Evolutionary conservation across 306 rosid species (phyloP).

Genomic region (Potentilla sterilis): DNA sequence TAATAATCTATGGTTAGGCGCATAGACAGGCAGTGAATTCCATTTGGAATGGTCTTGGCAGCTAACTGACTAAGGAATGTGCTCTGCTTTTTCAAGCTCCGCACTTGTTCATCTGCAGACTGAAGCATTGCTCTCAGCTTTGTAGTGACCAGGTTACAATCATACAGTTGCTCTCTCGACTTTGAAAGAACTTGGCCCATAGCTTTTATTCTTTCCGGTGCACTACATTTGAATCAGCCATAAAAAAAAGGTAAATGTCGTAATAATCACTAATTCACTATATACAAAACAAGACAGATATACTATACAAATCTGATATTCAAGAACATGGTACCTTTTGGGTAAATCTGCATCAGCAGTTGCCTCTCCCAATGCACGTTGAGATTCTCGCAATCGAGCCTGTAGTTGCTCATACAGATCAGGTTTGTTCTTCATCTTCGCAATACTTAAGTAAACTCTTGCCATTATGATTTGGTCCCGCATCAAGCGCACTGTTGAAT

Average conservation of each 20-base stretch:
- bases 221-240: conserved; percentile 52
- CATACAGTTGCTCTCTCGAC: conserved; percentile 73
- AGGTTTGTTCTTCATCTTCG: conserved; percentile 57
- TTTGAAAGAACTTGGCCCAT: conserved; percentile 78
- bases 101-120: conserved; percentile 83
- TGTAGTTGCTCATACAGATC: conserved; percentile 59
- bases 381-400: conserved; percentile 57
- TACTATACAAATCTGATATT: conserved; percentile 3
- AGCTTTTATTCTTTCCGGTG: conserved; percentile 59
- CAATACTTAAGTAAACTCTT: conserved; percentile 78
- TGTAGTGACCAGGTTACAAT: conserved; percentile 77
- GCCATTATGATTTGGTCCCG: conserved; percentile 96
- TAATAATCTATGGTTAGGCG: conserved; percentile 84
- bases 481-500: conserved; percentile 73
- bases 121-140: conserved; percentile 93
- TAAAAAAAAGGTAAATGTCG: neutral
- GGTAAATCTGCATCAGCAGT: conserved; percentile 63
- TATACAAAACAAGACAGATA: conserved; percentile 13
- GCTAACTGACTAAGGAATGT: conserved; percentile 91
- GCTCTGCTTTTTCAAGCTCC: conserved; percentile 86
- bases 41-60: conserved; percentile 91
- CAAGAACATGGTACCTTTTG: conserved; percentile 48
- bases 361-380: conserved; percentile 72
- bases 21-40: conserved; percentile 86
- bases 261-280: conserved; percentile 9